Base-by-base conservation (phyloP, 192 early-diverging fungal genomes). In the Coemansia sp. region DNA sequence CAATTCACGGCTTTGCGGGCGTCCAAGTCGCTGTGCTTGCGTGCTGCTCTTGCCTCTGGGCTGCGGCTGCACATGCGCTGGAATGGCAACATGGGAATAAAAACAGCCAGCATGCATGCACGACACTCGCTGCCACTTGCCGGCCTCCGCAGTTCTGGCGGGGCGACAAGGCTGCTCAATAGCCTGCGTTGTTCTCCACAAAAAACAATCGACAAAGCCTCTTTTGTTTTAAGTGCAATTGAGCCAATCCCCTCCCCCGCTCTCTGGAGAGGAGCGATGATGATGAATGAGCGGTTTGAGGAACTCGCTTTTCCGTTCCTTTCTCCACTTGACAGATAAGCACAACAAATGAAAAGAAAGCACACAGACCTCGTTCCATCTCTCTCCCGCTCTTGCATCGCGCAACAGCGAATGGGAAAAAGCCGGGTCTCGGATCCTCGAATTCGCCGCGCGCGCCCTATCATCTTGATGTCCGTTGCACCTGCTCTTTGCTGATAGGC, bases 161-260 rank as follows among this genome's bases (percentile, higher is more conserved):
- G n/a, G n/a, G n/a, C n/a, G n/a, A n/a, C n/a, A 39, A 39, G 38
- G 38, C 38, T 45, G 44, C 44, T 38, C 38, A 38, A 9, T 38
- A n/a, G 4, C 38, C 38, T 38, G 38, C 15, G 45, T 46, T 39
- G 5, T 39, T 39, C 38, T 39, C 38, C 38, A 39, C 38, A n/a
- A 39, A 24, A 51, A 51, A 24, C 49, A 51, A 10, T 23, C 49
- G 18, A 14, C 56, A 58, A 58, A 58, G 56, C 56, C 56, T 58
- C 56, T 14, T 35, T 58, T 58, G 26, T 35, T 16, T 14, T 33
- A 11, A 16, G 34, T 23, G 18, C 21, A 10, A 16, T 58, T 58
- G 56, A 58, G 56, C 56, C 56, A 58, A 58, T 58, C 56, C 33
- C 56, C 56, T 14, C 33, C 33, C 33, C 15, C 56, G 2, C 20